Percentiles rank a stretch among this genome's conserved stretches.
phyloP scores from a whole-genome alignment of 75 land plant species.

The Chamaecyparis obtusa region DNA sequence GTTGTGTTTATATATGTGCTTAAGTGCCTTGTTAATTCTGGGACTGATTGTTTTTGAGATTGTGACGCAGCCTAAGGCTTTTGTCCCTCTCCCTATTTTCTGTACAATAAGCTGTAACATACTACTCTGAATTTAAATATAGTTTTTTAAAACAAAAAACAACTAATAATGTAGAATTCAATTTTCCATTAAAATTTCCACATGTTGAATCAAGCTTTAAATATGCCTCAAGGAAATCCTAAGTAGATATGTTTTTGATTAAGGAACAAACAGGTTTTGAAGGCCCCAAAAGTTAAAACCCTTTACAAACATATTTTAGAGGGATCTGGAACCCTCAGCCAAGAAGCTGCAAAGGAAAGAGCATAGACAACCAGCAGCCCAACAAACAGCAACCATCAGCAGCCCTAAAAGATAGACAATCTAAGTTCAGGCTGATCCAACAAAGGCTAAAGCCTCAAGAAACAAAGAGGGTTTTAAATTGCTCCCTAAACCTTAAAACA shows the following conservation, averaged over 20 bases:
- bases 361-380: no score
- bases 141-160: not conserved
- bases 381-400: no score
- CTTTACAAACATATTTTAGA: no score
- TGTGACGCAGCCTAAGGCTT: not conserved
- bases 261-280: no score
- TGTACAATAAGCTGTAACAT: not conserved
- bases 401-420: no score
- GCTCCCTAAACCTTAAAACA: no score
- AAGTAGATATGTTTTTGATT: not conserved
- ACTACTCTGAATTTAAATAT: not conserved
- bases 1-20: not conserved
- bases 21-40: not conserved
- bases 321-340: no score
- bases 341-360: no score
- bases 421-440: no score
- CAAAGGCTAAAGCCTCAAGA: no score
- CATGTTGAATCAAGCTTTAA: not conserved
- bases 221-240: not conserved
- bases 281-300: no score
- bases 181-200: not conserved
- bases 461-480: no score
- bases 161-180: not conserved
- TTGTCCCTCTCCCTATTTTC: not conserved
- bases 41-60: not conserved